phyloP scores from a whole-genome alignment of 441 rosid species.

The Aleurites moluccanus region DNA sequence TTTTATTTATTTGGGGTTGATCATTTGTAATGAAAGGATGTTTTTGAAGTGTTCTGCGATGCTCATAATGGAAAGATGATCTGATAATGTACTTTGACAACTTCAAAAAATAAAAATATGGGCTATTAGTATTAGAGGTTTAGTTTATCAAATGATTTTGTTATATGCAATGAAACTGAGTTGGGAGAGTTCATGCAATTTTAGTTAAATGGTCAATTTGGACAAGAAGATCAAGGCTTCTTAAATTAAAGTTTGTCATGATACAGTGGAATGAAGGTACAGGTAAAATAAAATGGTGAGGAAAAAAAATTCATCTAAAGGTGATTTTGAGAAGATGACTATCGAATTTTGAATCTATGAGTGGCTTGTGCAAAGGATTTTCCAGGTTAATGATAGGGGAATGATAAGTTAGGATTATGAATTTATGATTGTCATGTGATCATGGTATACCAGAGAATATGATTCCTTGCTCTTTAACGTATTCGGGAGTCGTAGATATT shows the following conservation, averaged over 20 bases:
- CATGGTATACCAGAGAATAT: neutral
- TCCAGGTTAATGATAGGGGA: neutral
- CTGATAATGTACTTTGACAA: neutral
- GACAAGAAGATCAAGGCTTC: neutral
- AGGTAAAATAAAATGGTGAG: conserved; percentile 13
- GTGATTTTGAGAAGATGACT: neutral
- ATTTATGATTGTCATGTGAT: neutral
- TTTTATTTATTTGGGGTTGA: neutral
- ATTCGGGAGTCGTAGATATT: neutral
- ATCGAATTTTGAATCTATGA: neutral
- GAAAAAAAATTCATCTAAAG: neutral
- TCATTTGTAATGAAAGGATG: neutral
- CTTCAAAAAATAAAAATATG: neutral
- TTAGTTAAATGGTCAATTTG: neutral
- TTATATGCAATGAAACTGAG: neutral
- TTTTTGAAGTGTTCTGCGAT: neutral
- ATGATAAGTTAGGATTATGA: neutral
- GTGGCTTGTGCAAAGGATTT: neutral
- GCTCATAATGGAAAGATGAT: neutral
- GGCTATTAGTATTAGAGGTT: neutral
- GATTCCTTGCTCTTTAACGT: neutral
- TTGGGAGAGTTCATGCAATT: neutral
- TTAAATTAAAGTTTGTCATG: neutral
- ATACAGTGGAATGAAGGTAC: neutral
- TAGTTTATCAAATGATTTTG: neutral